phyloP scores from a whole-genome alignment of 2,329 filamentous ascomycete genomes.

The Aspergillus ochraceoroseus region DNA sequence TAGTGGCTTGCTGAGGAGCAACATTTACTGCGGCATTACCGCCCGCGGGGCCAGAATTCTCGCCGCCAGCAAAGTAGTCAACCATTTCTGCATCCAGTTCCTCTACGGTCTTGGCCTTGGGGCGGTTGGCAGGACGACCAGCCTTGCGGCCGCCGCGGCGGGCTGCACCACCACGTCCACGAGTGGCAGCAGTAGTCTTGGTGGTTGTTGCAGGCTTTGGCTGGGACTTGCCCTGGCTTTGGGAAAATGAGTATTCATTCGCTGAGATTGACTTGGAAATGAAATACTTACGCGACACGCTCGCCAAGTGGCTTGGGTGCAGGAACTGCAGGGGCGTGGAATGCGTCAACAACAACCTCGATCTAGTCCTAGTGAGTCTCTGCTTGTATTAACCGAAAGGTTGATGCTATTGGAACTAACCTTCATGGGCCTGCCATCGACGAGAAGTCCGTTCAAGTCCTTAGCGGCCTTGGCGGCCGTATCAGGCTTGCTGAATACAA shows the following conservation, averaged over 20 bases:
- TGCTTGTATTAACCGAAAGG: neutral
- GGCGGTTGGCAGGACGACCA: conserved; percentile 55
- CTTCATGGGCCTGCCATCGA: conserved; percentile 88
- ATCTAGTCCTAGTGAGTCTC: conserved; percentile 54
- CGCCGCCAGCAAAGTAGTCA: conserved; percentile 69
- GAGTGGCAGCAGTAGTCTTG: conserved; percentile 56
- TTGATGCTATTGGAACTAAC: conserved; percentile 45
- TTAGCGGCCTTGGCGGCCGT: conserved; percentile 79
- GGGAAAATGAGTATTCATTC: conserved; percentile 23
- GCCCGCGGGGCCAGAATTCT: conserved; percentile 37
- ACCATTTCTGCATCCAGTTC: conserved; percentile 97
- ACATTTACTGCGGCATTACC: conserved; percentile 45
- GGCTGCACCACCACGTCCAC: conserved; percentile 6
- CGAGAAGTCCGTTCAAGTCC: conserved; percentile 79
- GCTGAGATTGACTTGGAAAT: neutral
- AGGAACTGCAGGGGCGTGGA: conserved; percentile 62
- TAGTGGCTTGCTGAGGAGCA: conserved; percentile 46
- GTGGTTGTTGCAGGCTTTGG: conserved; percentile 74
- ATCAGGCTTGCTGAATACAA: conserved; percentile 75
- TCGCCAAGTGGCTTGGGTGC: conserved; percentile 73
- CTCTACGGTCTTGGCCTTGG: conserved; percentile 81
- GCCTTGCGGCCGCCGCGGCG: conserved; percentile 41
- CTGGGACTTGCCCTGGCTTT: conserved; percentile 61
- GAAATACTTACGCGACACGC: conserved; percentile 63
- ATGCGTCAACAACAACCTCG: conserved; percentile 80